phyloP scores from a whole-genome alignment of 768 basidiomycete genomes.

The Neoboletus magnificus region DNA sequence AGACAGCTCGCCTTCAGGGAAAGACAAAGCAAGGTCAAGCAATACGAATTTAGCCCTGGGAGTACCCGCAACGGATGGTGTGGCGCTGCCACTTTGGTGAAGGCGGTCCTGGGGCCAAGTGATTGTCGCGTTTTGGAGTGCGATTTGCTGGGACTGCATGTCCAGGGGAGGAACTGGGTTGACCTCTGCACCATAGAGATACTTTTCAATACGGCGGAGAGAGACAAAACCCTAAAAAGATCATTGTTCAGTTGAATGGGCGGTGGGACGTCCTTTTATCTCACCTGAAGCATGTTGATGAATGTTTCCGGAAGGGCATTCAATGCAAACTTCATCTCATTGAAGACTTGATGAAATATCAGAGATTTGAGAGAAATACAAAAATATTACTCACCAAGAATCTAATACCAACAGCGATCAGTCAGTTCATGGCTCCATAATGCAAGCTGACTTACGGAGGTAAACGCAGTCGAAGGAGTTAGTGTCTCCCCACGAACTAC shows the following conservation, averaged over 20 bases:
- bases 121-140: constrained; percentile 80
- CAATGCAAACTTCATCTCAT: constrained; percentile 83
- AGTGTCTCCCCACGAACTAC: constrained; percentile 64
- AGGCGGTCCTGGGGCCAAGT: constrained; percentile 85
- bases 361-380: neutral
- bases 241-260: neutral
- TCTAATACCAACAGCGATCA: constrained; percentile 23
- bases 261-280: neutral
- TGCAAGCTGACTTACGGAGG: constrained; percentile 42
- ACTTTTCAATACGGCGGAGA: constrained; percentile 87
- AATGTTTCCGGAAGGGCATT: constrained; percentile 88
- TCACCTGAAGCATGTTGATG: constrained; percentile 82
- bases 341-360: constrained; percentile 55
- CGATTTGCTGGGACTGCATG: constrained; percentile 56
- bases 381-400: constrained; percentile 35
- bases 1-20: constrained; percentile 76
- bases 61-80: constrained; percentile 61
- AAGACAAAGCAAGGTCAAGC: constrained; percentile 70
- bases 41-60: constrained; percentile 79
- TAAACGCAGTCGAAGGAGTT: constrained; percentile 86
- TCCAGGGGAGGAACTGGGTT: constrained; percentile 54
- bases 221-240: constrained; percentile 67
- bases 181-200: constrained; percentile 75
- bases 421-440: neutral
- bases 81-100: constrained; percentile 38